These are phyloP conservation scores for Monosporozyma siamensis DNA, from an alignment of 805 yeast genomes.

Conservation along the genomic window DNA sequence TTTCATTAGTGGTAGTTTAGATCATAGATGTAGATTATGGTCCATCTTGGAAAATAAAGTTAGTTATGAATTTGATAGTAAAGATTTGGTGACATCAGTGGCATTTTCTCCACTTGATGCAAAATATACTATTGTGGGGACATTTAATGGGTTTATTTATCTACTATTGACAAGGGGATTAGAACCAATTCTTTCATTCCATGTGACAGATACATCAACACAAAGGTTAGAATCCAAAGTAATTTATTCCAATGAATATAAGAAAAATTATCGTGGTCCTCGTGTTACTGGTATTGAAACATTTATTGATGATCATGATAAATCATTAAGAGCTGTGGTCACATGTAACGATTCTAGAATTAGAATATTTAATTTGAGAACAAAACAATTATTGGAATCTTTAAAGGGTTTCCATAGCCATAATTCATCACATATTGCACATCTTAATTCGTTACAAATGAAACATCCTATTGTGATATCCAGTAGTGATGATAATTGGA, in stretches of 20 bases:
- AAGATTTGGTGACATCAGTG: conserved; percentile 65
- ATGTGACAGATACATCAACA: conserved; percentile 35
- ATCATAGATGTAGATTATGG: conserved; percentile 68
- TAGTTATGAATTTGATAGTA: conserved; percentile 49
- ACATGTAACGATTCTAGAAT: conserved; percentile 79
- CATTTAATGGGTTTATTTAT: conserved; percentile 62
- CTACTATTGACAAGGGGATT: conserved; percentile 58
- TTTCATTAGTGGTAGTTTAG: conserved; percentile 73
- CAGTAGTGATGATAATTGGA: conserved; percentile 84
- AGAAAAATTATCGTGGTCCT: conserved; percentile 32
- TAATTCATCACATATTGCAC: conserved; percentile 62
- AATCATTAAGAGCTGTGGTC: conserved; percentile 41
- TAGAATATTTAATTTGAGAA: conserved; percentile 50
- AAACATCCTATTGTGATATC: conserved; percentile 37
- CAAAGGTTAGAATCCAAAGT: conserved; percentile 8
- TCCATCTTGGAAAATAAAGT: conserved; percentile 67
- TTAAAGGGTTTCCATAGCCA: conserved; percentile 67
- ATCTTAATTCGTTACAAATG: conserved; percentile 5
- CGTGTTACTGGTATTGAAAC: conserved; percentile 71
- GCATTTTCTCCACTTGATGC: conserved; percentile 64
- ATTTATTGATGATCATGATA: conserved; percentile 26
- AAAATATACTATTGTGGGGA: conserved; percentile 55
- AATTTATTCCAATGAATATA: neutral
- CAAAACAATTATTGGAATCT: conserved; percentile 49
- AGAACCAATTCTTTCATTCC: conserved; percentile 36